Percentiles rank a stretch among this genome's conserved stretches.
Conservation (phyloP, 805 yeast genomes). For the Cephaloascus fragrans region DNA sequence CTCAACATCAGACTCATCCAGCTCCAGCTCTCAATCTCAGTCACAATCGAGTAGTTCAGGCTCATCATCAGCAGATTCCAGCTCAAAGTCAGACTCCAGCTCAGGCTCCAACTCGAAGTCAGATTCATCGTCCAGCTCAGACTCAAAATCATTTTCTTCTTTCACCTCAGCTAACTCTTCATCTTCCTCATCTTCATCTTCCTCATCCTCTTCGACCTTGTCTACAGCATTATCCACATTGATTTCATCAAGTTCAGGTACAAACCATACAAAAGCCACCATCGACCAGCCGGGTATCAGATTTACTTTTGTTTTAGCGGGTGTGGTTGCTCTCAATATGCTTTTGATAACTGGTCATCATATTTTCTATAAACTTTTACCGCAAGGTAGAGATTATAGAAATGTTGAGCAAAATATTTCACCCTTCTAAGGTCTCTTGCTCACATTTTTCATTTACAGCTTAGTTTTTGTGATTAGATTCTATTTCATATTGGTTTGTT, state of each 20-base stretch:
- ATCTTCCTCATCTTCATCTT: background rate
- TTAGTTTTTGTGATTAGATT: too few relatives aligned
- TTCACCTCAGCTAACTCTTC: background rate
- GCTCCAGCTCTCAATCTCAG: background rate
- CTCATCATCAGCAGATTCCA: background rate
- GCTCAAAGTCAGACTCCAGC: background rate
- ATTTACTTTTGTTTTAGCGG: background rate
- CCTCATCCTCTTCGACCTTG: background rate
- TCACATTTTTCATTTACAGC: too few relatives aligned
- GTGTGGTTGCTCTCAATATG: background rate
- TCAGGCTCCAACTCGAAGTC: background rate
- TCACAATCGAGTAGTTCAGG: background rate
- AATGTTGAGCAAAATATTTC: background rate
- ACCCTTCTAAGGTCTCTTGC: too few relatives aligned
- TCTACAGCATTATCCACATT: background rate
- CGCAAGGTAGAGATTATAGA: background rate
- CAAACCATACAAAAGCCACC: background rate
- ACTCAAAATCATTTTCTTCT: background rate
- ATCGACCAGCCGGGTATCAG: background rate
- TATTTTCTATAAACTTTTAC: background rate
- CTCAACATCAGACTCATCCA: background rate
- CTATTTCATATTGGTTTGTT: background rate
- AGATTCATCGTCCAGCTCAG: background rate
- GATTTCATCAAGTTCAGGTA: background rate
- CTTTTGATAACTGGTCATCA: background rate